Percentiles rank a stretch among this genome's conserved stretches.
phyloP scores from a whole-genome alignment of 805 yeast genomes.

The Ogataea trehaloabstinens region DNA sequence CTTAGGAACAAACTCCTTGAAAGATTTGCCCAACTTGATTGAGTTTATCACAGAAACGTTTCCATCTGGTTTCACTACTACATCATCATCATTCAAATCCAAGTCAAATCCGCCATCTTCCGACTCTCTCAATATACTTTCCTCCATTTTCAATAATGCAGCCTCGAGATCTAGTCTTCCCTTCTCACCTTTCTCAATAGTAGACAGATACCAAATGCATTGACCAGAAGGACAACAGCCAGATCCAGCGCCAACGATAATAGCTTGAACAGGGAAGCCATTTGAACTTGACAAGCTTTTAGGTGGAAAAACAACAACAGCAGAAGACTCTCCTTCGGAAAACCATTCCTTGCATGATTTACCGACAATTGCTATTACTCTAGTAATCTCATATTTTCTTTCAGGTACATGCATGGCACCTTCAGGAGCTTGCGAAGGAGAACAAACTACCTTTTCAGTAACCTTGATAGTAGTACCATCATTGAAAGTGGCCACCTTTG shows the following conservation, averaged over 20 bases:
- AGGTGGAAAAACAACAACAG: slow-evolving; percentile 92
- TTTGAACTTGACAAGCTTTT: slow-evolving; percentile 67
- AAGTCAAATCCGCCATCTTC: slow-evolving; percentile 55
- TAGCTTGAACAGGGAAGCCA: slow-evolving; percentile 73
- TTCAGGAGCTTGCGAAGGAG: slow-evolving; percentile 65
- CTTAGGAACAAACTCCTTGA: slow-evolving; percentile 80
- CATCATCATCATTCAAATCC: slow-evolving; percentile 51
- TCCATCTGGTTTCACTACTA: slow-evolving; percentile 54
- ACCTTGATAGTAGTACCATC: slow-evolving; percentile 78
- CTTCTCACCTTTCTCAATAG: slow-evolving; percentile 64
- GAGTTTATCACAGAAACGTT: slow-evolving; percentile 66
- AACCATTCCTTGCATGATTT: slow-evolving; percentile 93
- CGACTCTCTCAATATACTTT: slow-evolving; percentile 76
- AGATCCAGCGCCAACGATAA: slow-evolving; percentile 83
- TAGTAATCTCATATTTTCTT: slow-evolving; percentile 57
- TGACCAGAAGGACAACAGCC: slow-evolving; percentile 88
- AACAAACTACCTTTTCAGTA: slow-evolving; percentile 72
- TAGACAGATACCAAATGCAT: slow-evolving; percentile 85
- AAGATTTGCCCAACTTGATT: slow-evolving; percentile 80
- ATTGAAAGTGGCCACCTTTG: slow-evolving; percentile 65
- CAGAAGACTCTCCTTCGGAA: slow-evolving; percentile 75
- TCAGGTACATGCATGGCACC: slow-evolving; percentile 40
- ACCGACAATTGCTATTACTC: slow-evolving; percentile 79
- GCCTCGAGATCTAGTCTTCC: slow-evolving; percentile 78
- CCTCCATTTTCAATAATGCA: slow-evolving; percentile 79